Percentiles rank a stretch among this genome's conserved stretches.
Conservation (phyloP, 1,139 yeast species). For the Pichia sorboxylosa region DNA sequence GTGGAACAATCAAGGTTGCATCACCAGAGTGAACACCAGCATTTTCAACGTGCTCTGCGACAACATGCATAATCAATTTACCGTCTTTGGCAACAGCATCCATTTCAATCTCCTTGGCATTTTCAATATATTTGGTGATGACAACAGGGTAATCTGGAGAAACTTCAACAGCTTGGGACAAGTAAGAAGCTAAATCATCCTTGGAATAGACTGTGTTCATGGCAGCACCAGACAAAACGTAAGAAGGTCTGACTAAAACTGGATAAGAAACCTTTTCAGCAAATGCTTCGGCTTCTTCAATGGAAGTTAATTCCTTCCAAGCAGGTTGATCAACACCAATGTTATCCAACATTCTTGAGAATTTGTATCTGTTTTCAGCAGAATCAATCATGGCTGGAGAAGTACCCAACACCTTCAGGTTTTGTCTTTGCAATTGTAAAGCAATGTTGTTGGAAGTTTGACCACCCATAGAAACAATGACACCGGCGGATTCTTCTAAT, state of each 20-base stretch:
- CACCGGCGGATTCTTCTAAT: slow-evolving; percentile 84
- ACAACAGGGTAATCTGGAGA: slow-evolving; percentile 98
- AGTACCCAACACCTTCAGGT: slow-evolving; percentile 91
- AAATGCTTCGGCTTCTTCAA: slow-evolving; percentile 86
- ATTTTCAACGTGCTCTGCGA: slow-evolving; percentile 96
- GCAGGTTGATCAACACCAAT: slow-evolving; percentile 99
- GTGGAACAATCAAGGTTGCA: slow-evolving; percentile 94
- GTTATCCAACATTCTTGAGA: slow-evolving; percentile 92
- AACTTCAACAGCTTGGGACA: slow-evolving; percentile 91
- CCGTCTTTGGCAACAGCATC: slow-evolving; percentile 98
- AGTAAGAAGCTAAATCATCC: slow-evolving; percentile 78
- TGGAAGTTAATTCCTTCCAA: slow-evolving; percentile 94
- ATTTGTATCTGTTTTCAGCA: slow-evolving; percentile 96
- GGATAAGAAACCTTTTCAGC: slow-evolving; percentile 91
- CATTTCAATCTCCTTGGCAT: slow-evolving; percentile 97
- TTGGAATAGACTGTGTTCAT: slow-evolving; percentile 93
- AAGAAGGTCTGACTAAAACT: slow-evolving; percentile 94
- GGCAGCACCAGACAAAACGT: slow-evolving; percentile 97
- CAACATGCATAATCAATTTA: slow-evolving; percentile 91
- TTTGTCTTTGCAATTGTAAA: slow-evolving; percentile 82
- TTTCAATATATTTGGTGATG: slow-evolving; percentile 91
- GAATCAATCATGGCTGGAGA: slow-evolving; percentile 98
- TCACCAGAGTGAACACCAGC: slow-evolving; percentile 99
- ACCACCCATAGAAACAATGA: slow-evolving; percentile 97
- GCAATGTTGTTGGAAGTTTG: slow-evolving; percentile 98